A percentile compares a stretch with the other conserved stretches of the same genome.
Evolutionary conservation across 768 basidiomycete genomes (phyloP).

Genomic region (Calvatia gigantea): DNA sequence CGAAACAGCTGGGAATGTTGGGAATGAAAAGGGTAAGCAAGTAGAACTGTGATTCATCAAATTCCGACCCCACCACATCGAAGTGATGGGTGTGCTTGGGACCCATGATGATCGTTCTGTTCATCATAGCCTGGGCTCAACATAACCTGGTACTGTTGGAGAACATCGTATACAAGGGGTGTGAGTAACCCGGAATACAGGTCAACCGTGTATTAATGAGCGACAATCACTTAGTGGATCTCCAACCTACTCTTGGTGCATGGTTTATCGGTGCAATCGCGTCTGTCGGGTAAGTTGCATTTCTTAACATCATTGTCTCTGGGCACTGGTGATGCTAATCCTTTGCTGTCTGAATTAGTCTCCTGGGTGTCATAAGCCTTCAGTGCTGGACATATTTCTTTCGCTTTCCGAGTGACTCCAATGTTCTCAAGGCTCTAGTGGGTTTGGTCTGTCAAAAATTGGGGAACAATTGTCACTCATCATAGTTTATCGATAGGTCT

Average conservation of each 20-base stretch:
- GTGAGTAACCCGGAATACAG: background rate
- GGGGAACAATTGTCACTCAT: background rate
- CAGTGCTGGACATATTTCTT: conserved; percentile 5
- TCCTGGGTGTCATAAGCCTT: background rate
- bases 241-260: conserved; percentile 6
- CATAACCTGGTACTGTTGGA: too few species aligned
- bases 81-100: too few species aligned
- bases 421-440: background rate
- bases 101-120: too few species aligned
- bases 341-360: background rate
- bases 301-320: background rate
- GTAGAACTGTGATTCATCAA: too few species aligned
- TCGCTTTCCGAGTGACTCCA: background rate
- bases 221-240: background rate
- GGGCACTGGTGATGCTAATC: background rate
- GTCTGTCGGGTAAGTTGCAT: conserved; percentile 3
- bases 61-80: too few species aligned
- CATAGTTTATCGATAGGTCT: background rate
- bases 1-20: too few species aligned
- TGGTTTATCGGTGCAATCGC: conserved; percentile 3
- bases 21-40: too few species aligned
- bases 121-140: too few species aligned
- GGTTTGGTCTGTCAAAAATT: background rate
- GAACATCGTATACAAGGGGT: background rate
- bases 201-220: background rate